Evolutionary conservation across 2,329 filamentous ascomycete species (phyloP).

Genomic region (Nemania bipapillata): DNA sequence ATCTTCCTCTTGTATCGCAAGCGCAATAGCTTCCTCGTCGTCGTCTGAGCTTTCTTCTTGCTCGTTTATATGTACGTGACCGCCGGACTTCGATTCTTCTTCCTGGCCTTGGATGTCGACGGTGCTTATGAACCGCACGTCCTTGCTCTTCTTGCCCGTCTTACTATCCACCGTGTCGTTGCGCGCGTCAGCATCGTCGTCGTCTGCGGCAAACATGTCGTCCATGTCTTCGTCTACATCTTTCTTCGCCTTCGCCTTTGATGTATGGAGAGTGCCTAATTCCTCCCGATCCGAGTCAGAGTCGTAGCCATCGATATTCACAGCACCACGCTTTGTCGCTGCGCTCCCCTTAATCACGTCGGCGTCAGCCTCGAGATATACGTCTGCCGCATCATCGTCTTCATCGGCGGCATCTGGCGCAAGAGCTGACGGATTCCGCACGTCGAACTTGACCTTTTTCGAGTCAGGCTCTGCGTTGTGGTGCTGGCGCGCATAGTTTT

Average conservation of each 20-base stretch:
- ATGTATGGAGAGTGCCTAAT: conserved; percentile 50
- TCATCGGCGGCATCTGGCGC: conserved; percentile 78
- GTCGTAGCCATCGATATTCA: conserved; percentile 97
- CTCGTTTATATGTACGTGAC: conserved; percentile 71
- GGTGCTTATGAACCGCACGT: conserved; percentile 69
- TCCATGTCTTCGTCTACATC: conserved; percentile 70
- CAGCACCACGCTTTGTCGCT: conserved; percentile 87
- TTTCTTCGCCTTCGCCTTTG: conserved; percentile 50
- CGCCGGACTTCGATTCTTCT: conserved; percentile 75
- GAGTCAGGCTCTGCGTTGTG: conserved; percentile 63
- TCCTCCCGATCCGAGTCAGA: conserved; percentile 89
- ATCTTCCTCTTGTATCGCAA: conserved; percentile 78
- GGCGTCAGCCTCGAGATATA: conserved; percentile 86
- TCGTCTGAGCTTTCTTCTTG: conserved; percentile 68
- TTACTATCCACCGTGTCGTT: conserved; percentile 63
- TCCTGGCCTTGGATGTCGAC: conserved; percentile 83
- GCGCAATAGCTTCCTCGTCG: conserved; percentile 76
- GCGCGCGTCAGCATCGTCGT: conserved; percentile 61
- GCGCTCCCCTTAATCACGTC: conserved; percentile 87
- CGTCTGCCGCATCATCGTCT: conserved; percentile 62
- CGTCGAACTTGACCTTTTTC: conserved; percentile 91
- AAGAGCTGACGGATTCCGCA: conserved; percentile 91
- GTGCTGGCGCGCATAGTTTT: conserved; percentile 81
- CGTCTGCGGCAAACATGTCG: conserved; percentile 83
- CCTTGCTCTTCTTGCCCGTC: conserved; percentile 69